phyloP scores from a whole-genome alignment of 345 rosid genomes.

The Tarenaya hassleriana region DNA sequence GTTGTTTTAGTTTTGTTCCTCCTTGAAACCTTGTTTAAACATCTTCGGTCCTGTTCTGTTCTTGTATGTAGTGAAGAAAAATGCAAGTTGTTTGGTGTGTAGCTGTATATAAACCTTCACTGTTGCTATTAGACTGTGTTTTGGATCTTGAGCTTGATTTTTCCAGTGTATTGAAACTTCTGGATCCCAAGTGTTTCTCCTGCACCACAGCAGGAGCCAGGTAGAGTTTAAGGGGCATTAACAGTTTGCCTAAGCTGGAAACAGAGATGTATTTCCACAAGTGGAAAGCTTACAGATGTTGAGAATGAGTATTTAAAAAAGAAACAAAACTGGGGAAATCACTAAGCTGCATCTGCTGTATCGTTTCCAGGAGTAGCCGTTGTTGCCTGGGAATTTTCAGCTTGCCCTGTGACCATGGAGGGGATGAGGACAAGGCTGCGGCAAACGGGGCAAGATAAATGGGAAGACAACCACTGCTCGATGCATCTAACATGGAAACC shows the following conservation, averaged over 20 bases:
- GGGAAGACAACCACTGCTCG: conserved; percentile 43
- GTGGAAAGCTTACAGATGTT: neutral
- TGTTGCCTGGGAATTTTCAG: neutral
- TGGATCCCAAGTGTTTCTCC: neutral
- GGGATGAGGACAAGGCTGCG: conserved; percentile 32
- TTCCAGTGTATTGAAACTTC: neutral
- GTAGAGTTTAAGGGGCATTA: no score
- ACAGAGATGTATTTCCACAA: neutral
- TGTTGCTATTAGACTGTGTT: conserved; percentile 3
- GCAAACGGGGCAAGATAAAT: conserved; percentile 57
- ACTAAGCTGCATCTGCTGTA: neutral
- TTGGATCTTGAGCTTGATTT: neutral
- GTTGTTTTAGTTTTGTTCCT: conserved; percentile 6
- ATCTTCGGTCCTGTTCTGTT: neutral
- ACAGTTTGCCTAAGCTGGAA: neutral
- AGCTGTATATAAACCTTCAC: conserved; percentile 1
- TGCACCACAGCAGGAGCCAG: no score
- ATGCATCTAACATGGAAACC: conserved; percentile 55
- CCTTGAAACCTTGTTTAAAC: neutral
- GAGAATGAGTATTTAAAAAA: neutral
- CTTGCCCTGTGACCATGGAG: neutral
- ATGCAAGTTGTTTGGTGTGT: neutral
- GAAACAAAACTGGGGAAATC: neutral
- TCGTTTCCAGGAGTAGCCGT: neutral
- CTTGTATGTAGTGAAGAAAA: conserved; percentile 11